Evolutionary conservation across 345 rosid species (phyloP).

Genomic region (Eutrema japonicum): DNA sequence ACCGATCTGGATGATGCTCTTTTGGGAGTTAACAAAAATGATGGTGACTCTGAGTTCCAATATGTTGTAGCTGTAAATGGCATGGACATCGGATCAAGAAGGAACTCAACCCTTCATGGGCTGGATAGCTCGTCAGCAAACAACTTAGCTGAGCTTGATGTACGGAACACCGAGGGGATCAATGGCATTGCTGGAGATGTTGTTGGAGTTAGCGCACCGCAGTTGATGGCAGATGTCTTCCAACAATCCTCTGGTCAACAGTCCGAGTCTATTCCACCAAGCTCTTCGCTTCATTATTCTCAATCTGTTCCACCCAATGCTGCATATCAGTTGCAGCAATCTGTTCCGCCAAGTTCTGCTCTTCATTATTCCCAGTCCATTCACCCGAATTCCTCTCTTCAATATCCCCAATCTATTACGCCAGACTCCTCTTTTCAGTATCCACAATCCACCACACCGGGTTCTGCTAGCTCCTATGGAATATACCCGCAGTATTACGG

Average conservation of each 20-base stretch:
- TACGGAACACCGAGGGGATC: conserved; percentile 46
- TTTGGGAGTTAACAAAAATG: conserved; percentile 53
- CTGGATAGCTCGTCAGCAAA: conserved; percentile 57
- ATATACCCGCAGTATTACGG: conserved; percentile 52
- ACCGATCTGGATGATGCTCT: conserved; percentile 73
- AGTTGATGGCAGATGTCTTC: conserved; percentile 43
- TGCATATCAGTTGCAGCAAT: conserved; percentile 38
- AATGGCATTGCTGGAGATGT: conserved; percentile 45
- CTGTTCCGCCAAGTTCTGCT: conserved; percentile 37
- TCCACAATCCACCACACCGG: conserved; percentile 48
- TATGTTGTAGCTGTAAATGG: conserved; percentile 81
- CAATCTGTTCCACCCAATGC: conserved; percentile 30
- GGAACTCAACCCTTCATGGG: conserved; percentile 49
- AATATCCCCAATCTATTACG: conserved; percentile 33
- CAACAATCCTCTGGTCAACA: conserved; percentile 50
- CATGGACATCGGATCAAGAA: conserved; percentile 65
- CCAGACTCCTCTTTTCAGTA: conserved; percentile 49
- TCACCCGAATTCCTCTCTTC: conserved; percentile 32
- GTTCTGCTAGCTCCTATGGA: conserved; percentile 55
- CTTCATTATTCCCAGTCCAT: conserved; percentile 45
- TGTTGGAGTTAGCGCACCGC: conserved; percentile 49
- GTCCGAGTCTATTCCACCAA: conserved; percentile 49
- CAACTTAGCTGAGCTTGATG: conserved; percentile 58
- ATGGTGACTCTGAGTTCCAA: conserved; percentile 68
- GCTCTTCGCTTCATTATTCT: conserved; percentile 44